Percentiles rank a stretch among this genome's conserved stretches.
These are phyloP conservation scores for Fraxinus platypoda DNA, from an alignment of 305 asterid genomes.

Conservation along the genomic window DNA sequence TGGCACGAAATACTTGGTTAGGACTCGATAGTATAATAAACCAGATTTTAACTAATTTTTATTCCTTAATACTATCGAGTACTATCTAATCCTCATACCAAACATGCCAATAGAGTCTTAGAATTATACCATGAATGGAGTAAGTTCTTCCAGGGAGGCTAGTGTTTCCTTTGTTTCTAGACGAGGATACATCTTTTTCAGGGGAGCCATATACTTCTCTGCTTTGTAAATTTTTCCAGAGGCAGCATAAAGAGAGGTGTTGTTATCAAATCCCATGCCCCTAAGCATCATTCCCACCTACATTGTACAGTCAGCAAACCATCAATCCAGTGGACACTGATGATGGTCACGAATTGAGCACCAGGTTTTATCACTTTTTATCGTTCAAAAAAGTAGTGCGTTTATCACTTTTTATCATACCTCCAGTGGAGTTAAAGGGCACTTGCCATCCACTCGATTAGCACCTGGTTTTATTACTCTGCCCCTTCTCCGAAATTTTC, in stretches of 20 bases:
- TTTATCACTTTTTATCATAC: slow-evolving; percentile 34
- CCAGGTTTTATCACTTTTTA: neutral
- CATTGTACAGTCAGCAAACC: slow-evolving; percentile 21
- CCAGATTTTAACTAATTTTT: neutral
- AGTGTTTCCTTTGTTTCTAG: slow-evolving; percentile 77
- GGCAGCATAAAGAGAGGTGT: slow-evolving; percentile 78
- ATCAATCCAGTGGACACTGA: neutral
- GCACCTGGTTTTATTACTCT: slow-evolving; percentile 92
- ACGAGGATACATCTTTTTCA: slow-evolving; percentile 84
- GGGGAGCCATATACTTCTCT: slow-evolving; percentile 88
- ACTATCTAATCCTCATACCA: neutral
- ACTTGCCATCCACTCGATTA: slow-evolving; percentile 87
- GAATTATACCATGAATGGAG: slow-evolving; percentile 65
- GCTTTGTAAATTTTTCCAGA: slow-evolving; percentile 89
- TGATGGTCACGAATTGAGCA: neutral
- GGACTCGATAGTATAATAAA: neutral
- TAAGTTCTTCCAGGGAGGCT: slow-evolving; percentile 71
- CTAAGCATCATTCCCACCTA: slow-evolving; percentile 98
- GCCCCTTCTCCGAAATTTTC: slow-evolving; percentile 85
- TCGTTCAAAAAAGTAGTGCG: neutral
- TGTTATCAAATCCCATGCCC: slow-evolving; percentile 96
- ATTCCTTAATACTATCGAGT: neutral
- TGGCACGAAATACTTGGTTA: neutral
- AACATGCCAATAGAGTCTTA: slow-evolving; percentile 6
- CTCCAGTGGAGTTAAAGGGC: slow-evolving; percentile 96